A percentile compares a stretch with the other conserved stretches of the same genome.
Conservation (phyloP, 805 yeast species). For the Pichia manshurica region DNA sequence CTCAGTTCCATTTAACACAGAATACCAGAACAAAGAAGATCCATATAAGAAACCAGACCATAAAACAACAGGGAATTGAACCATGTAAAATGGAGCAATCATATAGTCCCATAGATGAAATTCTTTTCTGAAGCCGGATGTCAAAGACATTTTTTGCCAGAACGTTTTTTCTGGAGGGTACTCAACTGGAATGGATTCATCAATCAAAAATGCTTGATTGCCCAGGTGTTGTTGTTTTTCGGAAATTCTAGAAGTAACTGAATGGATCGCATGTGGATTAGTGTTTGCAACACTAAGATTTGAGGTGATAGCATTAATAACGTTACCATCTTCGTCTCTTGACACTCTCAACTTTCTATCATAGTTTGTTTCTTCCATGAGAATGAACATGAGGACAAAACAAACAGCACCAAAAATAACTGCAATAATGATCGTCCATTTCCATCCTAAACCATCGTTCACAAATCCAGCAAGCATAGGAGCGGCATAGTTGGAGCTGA, state of each 20-base stretch:
- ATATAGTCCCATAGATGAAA: constrained; percentile 25
- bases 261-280: constrained; percentile 1
- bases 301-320: constrained; percentile 22
- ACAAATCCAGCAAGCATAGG: constrained; percentile 58
- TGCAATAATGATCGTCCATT: constrained; percentile 47
- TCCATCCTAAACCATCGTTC: constrained; percentile 43
- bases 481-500: constrained; percentile 50
- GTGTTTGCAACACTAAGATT: constrained; percentile 10
- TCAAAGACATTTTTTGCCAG: constrained; percentile 39
- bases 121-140: constrained; percentile 32
- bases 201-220: constrained; percentile 27
- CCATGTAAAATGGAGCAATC: constrained; percentile 37
- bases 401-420: constrained; percentile 42
- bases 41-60: constrained; percentile 57
- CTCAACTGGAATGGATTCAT: constrained; percentile 17
- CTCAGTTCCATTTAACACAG: constrained; percentile 44
- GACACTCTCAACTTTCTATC: constrained; percentile 27
- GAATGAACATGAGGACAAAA: constrained; percentile 35
- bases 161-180: constrained; percentile 34
- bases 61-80: constrained; percentile 47
- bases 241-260: constrained; percentile 11
- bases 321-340: constrained; percentile 22
- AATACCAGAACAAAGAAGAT: constrained; percentile 42
- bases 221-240: constrained; percentile 25
- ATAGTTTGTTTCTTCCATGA: constrained; percentile 54